Base-by-base conservation (phyloP, 345 rosid species). In the Hibiscus trionum region DNA sequence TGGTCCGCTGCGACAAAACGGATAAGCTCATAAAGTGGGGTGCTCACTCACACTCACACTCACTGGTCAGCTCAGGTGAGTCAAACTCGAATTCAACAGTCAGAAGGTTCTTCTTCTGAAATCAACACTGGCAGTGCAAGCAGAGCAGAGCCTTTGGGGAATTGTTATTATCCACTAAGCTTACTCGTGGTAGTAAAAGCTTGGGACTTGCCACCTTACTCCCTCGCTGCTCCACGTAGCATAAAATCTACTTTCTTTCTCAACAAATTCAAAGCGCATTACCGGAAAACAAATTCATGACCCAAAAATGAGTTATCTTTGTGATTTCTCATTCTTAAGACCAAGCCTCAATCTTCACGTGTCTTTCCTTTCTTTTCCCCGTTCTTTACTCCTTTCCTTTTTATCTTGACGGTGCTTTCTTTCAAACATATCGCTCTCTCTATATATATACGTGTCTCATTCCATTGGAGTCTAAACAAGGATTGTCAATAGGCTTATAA, bases 271-370 rank as follows among this genome's bases (percentile, higher is more conserved):
- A 56, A 46, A 63, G n/a, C 14, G 8, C 33, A 17, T 0, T 37
- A 37, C 42, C 42, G 7, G 7, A 37, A 56, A 57, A 71, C 63
- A 9, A 64, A 78, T 58, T 56, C 26, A 58, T 58, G 17, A 27
- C 37, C 17, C n/a, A 60, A 6, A 60, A 27, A 29, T 5, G 39
- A 29, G 39, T 60, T 27, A 14, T 60, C 29, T 60, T 27, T 59
- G 9, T 60, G 53, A 8, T 49, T 47, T 47, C 62, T 4, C 64
- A n/a, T 35, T 4, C 24, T 46, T 74, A 56, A n/a, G 26, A 24
- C 14, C 27, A 60, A 46, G 37, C 52, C 69, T 69, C 79, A 61
- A 61, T 77, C 79, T 72, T 84, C 78, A 81, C 85, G 85, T 78
- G 81, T 71, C 72, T 39, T 55, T 27, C 72, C 50, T 16, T 16